Percentiles rank a stretch among this genome's conserved stretches.
Conservation (phyloP, 148 eudicot genomes). For the Cornus suecica region DNA sequence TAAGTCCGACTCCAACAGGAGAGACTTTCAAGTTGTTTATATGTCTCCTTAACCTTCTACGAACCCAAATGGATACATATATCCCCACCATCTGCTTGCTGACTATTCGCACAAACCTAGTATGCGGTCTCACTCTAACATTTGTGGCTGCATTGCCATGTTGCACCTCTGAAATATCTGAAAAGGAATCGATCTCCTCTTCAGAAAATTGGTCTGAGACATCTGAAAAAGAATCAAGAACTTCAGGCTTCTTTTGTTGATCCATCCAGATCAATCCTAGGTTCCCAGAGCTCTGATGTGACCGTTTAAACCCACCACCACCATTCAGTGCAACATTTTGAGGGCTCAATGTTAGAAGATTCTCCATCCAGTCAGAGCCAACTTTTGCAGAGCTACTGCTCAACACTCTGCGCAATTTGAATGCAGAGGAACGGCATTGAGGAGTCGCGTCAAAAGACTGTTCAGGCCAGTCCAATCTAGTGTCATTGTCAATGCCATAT, state of each 20-base stretch:
- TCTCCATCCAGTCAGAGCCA: slow-evolving; percentile 44
- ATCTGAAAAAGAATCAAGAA: slow-evolving; percentile 43
- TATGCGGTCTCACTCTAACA: slow-evolving; percentile 21
- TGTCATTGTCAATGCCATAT: slow-evolving; percentile 49
- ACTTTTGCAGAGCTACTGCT: slow-evolving; percentile 59
- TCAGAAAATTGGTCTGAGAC: slow-evolving; percentile 38
- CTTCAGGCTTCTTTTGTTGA: slow-evolving; percentile 36
- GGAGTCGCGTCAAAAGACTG: slow-evolving; percentile 38
- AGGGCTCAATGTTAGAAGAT: slow-evolving; percentile 32
- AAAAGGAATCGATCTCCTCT: slow-evolving; percentile 52
- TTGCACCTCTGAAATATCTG: slow-evolving; percentile 25
- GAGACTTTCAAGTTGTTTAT: slow-evolving; percentile 73
- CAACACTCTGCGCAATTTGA: slow-evolving; percentile 48
- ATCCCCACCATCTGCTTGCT: slow-evolving; percentile 99
- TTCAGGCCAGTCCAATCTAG: slow-evolving; percentile 68
- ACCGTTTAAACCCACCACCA: slow-evolving; percentile 43
- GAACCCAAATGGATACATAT: slow-evolving; percentile 85
- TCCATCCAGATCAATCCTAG: slow-evolving; percentile 34
- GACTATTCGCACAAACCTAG: slow-evolving; percentile 72
- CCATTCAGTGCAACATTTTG: slow-evolving; percentile 17
- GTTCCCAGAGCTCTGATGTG: slow-evolving; percentile 55
- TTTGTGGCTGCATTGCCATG: slow-evolving; percentile 7
- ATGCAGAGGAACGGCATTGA: slow-evolving; percentile 37
- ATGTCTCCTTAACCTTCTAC: slow-evolving; percentile 69
- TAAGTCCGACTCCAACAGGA: slow-evolving; percentile 89